A percentile compares a stretch with the other conserved stretches of the same genome.
These are phyloP conservation scores for Debaryomyces subglobosus DNA, from an alignment of 1,139 yeast species.

Conservation along the genomic window DNA sequence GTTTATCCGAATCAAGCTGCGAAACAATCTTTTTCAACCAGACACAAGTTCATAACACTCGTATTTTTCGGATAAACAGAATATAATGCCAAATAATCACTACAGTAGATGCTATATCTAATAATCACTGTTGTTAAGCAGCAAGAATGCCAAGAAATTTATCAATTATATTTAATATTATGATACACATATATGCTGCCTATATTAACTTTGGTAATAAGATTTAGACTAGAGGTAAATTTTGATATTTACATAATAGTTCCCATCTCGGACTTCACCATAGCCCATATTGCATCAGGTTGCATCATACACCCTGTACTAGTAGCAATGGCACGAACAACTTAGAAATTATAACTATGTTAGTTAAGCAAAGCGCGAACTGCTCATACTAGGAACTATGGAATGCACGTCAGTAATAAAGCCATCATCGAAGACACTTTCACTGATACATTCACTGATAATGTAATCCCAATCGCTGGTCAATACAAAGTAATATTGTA, in stretches of 20 bases:
- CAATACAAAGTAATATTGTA: conserved; percentile 49
- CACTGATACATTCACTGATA: conserved; percentile 45
- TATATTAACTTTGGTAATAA: background rate
- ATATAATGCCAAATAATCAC: background rate
- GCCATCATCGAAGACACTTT: conserved; percentile 43
- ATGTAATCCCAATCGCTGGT: conserved; percentile 61
- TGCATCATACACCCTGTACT: background rate
- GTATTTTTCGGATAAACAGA: background rate
- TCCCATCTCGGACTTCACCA: background rate
- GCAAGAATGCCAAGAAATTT: background rate
- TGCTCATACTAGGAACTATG: conserved; percentile 38
- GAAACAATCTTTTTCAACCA: background rate
- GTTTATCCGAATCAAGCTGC: background rate
- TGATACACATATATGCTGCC: background rate
- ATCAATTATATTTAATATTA: background rate
- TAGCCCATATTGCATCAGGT: background rate
- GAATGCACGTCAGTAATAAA: conserved; percentile 36
- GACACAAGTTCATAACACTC: background rate
- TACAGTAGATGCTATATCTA: background rate
- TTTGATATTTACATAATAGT: background rate
- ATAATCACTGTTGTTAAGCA: background rate
- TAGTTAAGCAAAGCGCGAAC: conserved; percentile 15
- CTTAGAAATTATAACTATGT: background rate
- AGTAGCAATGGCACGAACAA: background rate
- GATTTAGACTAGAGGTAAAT: background rate